Percentiles rank a stretch among this genome's conserved stretches.
These are phyloP conservation scores for Agrocybe praecox DNA, from an alignment of 768 basidiomycete genomes.

Conservation along the genomic window DNA sequence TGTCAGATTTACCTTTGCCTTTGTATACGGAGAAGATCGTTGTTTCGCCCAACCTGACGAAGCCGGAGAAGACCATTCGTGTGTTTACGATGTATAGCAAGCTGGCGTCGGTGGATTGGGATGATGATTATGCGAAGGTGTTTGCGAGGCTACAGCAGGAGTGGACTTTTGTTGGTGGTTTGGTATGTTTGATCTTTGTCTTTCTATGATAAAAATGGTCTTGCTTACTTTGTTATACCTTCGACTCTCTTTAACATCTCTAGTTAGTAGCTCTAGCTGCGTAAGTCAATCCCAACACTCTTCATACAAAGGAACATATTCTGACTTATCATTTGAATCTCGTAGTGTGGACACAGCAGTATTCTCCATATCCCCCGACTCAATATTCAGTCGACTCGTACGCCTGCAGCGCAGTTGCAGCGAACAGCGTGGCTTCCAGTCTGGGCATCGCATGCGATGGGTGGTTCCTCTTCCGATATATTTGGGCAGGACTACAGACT, in stretches of 20 bases:
- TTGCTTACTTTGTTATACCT: no score
- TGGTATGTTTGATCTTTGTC: slow-evolving; percentile 40
- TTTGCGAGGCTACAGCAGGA: slow-evolving; percentile 53
- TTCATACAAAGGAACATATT: no score
- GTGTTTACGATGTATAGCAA: slow-evolving; percentile 52
- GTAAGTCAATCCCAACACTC: slow-evolving; percentile 43
- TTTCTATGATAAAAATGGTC: no score
- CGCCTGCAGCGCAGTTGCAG: slow-evolving; percentile 54
- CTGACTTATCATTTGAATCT: no score
- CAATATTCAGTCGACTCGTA: slow-evolving; percentile 52
- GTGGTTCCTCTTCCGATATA: slow-evolving; percentile 70
- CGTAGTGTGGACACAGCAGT: slow-evolving; percentile 53
- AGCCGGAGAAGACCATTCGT: neutral
- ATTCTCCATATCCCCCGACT: slow-evolving; percentile 55
- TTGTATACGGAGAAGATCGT: slow-evolving; percentile 41
- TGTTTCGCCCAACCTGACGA: slow-evolving; percentile 1
- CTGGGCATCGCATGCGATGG: slow-evolving; percentile 64
- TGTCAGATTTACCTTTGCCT: slow-evolving; percentile 30
- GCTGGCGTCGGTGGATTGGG: slow-evolving; percentile 44
- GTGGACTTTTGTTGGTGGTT: slow-evolving; percentile 68
- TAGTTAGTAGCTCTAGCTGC: slow-evolving; percentile 65
- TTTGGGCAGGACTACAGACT: slow-evolving; percentile 48
- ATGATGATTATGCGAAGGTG: slow-evolving; percentile 54
- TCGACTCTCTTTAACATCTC: no score
- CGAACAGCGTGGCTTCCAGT: slow-evolving; percentile 61